Evolutionary conservation across 2,329 filamentous ascomycete genomes (phyloP), one percentile per base, ranked within the genome.

Genomic region (Sarocladium strictum): DNA sequence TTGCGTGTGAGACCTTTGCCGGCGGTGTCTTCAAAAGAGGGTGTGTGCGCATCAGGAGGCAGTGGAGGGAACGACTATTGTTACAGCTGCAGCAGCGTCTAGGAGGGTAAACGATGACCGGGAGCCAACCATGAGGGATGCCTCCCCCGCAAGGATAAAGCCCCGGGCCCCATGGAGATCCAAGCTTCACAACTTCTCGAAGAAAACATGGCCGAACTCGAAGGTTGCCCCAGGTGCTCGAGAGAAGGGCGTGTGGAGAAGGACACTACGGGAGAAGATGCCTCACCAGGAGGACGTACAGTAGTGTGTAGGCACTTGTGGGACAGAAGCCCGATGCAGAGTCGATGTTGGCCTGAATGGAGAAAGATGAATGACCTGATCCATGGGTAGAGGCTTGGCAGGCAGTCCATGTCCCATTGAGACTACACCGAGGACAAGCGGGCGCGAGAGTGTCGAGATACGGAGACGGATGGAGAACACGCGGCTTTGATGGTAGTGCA

Each of bases 1-100:
- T 51, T 51, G 47, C 47, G 27, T 33, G 47, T 51, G 27, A 51
- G 47, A 51, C 47, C 27, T 43, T n/a, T 23, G n/a, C 23, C 9
- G 3, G n/a, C 14, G 38, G 3, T 43, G 38, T n/a, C 40, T 21
- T 10, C 11, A 3, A 12, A 3, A 35, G 29, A n/a, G 47, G 47
- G 47, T 17, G 47, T 51, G 27, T 51, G 47, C n/a, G 47, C 19
- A 35, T 29, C 24, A 6, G 29, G 29, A n/a, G 9, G 37, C 10
- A 41, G 37, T 17, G 7, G n/a, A n/a, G n/a, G n/a, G n/a, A n/a
- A n/a, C n/a, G n/a, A n/a, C n/a, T n/a, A n/a, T n/a, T n/a, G n/a
- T n/a, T n/a, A n/a, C n/a, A n/a, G n/a, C n/a, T n/a, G n/a, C n/a
- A n/a, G n/a, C n/a, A n/a, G n/a, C n/a, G n/a, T n/a, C 17, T 12